phyloP scores from a whole-genome alignment of 2,329 filamentous ascomycete species.

The Dactylellina drechsleri region DNA sequence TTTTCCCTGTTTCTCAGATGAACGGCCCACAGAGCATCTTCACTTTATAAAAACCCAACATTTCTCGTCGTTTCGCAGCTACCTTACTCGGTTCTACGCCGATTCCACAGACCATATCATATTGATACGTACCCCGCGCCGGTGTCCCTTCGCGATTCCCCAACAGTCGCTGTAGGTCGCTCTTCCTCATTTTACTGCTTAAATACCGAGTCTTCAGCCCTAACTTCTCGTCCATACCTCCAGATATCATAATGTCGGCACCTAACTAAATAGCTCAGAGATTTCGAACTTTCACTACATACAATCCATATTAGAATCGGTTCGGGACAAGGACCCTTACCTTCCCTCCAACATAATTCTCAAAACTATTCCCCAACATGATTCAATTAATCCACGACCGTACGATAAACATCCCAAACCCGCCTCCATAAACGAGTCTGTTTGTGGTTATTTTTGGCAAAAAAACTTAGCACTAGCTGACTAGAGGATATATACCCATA shows the following conservation, averaged over 20 bases:
- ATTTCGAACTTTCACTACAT: slow-evolving; percentile 15
- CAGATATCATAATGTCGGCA: slow-evolving; percentile 44
- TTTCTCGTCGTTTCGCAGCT: slow-evolving; percentile 4
- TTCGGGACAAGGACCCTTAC: background rate
- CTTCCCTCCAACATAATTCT: background rate
- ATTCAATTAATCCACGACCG: slow-evolving; percentile 47
- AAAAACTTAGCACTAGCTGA: slow-evolving; percentile 5
- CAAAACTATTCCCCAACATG: slow-evolving; percentile 19
- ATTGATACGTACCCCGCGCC: slow-evolving; percentile 6
- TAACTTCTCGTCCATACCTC: background rate
- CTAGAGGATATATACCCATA: background rate
- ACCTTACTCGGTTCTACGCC: slow-evolving; percentile 19
- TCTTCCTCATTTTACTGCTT: background rate
- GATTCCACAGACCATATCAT: background rate
- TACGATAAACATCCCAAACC: slow-evolving; percentile 7
- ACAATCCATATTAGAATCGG: background rate
- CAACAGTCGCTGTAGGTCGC: no score
- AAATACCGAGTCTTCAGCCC: background rate
- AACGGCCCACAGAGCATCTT: background rate
- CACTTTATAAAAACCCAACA: slow-evolving; percentile 7
- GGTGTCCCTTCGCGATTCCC: background rate
- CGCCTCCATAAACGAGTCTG: background rate
- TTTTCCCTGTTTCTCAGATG: slow-evolving; percentile 26
- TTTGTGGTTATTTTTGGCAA: background rate
- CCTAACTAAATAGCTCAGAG: slow-evolving; percentile 34